Percentiles rank a stretch among this genome's conserved stretches.
These are phyloP conservation scores for Otatea glauca DNA, from an alignment of 176 grass and related monocot genomes.

Conservation along the genomic window DNA sequence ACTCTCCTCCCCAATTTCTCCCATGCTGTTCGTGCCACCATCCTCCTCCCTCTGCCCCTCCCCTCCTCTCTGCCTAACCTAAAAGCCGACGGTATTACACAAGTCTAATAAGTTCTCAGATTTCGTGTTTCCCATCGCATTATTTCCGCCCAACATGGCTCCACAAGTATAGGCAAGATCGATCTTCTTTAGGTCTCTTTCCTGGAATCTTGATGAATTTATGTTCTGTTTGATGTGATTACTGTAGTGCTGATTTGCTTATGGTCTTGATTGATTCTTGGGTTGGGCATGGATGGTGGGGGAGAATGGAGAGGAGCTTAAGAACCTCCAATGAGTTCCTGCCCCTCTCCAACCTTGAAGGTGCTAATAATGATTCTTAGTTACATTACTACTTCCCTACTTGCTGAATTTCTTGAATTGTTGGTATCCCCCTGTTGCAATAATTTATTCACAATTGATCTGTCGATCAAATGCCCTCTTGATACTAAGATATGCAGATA, in stretches of 20 bases:
- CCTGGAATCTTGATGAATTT: not conserved
- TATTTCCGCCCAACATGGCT: constrained; percentile 25
- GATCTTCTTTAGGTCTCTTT: not conserved
- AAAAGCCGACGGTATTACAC: not conserved
- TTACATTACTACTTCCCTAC: not conserved
- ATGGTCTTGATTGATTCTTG: constrained; percentile 12
- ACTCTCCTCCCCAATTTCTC: too few species aligned
- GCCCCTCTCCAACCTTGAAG: constrained; percentile 71
- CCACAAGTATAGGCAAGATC: constrained; percentile 13
- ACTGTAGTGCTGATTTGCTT: not conserved
- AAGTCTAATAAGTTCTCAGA: not conserved
- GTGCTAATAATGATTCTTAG: constrained; percentile 33
- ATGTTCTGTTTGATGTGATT: not conserved
- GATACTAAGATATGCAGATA: too few species aligned
- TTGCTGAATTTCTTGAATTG: constrained; percentile 6
- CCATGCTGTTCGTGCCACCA: too few species aligned
- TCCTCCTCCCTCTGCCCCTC: too few species aligned
- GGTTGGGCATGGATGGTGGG: constrained; percentile 74
- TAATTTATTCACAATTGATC: not conserved
- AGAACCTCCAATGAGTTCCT: constrained; percentile 54
- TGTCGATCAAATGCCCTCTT: not conserved
- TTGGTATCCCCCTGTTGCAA: not conserved
- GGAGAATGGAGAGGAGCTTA: constrained; percentile 64
- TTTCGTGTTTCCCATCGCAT: not conserved
- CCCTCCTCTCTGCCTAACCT: not conserved